A percentile compares a stretch with the other conserved stretches of the same genome.
Evolutionary conservation across 208 protist genomes (phyloP).

Genomic region (Crithidia acanthocephali): DNA sequence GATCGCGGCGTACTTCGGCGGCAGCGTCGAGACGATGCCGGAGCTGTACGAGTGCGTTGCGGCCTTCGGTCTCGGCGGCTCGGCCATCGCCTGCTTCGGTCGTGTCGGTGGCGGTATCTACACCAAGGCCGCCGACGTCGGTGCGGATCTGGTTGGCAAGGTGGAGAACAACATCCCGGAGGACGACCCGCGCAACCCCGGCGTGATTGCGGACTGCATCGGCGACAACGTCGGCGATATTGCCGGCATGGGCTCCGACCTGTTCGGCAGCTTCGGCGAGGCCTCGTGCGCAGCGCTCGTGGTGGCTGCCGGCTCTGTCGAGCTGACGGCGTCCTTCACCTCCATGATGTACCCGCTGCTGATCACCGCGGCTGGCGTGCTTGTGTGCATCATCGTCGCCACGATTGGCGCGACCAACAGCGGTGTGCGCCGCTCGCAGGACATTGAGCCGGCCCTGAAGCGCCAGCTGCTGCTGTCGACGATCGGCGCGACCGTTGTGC

Average conservation of each 20-base stretch:
- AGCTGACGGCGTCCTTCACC: slow-evolving; percentile 71
- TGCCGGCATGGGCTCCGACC: slow-evolving; percentile 95
- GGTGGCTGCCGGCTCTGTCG: slow-evolving; percentile 64
- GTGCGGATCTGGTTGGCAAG: slow-evolving; percentile 96
- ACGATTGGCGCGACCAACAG: slow-evolving; percentile 61
- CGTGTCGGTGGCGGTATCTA: slow-evolving; percentile 96
- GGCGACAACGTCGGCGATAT: slow-evolving; percentile 97
- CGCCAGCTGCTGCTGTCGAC: slow-evolving; percentile 83
- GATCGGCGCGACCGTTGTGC: slow-evolving; percentile 59
- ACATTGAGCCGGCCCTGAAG: slow-evolving; percentile 85
- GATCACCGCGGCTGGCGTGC: slow-evolving; percentile 79
- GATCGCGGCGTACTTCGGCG: slow-evolving; percentile 67
- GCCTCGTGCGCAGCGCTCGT: slow-evolving; percentile 94
- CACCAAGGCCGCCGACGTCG: slow-evolving; percentile 97
- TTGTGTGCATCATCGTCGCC: slow-evolving; percentile 80
- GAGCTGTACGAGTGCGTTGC: slow-evolving; percentile 89
- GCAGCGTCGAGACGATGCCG: slow-evolving; percentile 32
- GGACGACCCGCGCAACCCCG: slow-evolving; percentile 97
- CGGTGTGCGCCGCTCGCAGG: slow-evolving; percentile 50
- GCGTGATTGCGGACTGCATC: slow-evolving; percentile 96
- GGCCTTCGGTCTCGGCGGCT: slow-evolving; percentile 96
- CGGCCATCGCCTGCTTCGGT: slow-evolving; percentile 96
- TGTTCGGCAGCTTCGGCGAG: slow-evolving; percentile 96
- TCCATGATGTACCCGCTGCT: slow-evolving; percentile 91
- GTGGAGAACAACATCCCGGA: slow-evolving; percentile 96